Conservation (phyloP, 768 basidiomycete species). For the Solioccasus polychromus region DNA sequence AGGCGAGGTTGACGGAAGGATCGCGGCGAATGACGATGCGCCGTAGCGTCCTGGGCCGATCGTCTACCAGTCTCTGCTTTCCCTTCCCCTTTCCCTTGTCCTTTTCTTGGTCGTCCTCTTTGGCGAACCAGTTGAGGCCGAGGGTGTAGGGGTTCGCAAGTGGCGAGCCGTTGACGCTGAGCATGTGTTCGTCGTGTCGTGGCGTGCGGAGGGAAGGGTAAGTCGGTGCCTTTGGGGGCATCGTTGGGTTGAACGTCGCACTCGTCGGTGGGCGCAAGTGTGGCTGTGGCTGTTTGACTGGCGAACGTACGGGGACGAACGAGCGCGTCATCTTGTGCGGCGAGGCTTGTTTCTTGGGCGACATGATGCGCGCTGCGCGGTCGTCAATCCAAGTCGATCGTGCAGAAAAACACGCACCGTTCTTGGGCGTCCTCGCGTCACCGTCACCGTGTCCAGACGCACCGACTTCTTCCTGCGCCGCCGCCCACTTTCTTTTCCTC, state of each 20-base stretch:
- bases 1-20: conserved; percentile 43
- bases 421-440: conserved; percentile 48
- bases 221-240: conserved; percentile 42
- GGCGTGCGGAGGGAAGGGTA: conserved; percentile 59
- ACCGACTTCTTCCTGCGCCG: conserved; percentile 53
- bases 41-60: conserved; percentile 13
- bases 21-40: conserved; percentile 63
- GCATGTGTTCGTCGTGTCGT: conserved; percentile 71
- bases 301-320: conserved; percentile 42
- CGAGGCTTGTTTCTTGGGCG: conserved; percentile 56
- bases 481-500: conserved; percentile 77
- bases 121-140: conserved; percentile 57
- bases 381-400: too few species aligned
- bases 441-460: conserved; percentile 32
- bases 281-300: conserved; percentile 38
- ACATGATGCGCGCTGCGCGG: conserved; percentile 41
- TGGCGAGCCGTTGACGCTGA: conserved; percentile 81
- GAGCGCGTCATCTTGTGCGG: conserved; percentile 7
- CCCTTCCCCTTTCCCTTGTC: conserved; percentile 24
- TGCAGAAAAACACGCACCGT: too few species aligned
- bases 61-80: conserved; percentile 15
- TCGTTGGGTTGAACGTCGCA: conserved; percentile 68
- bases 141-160: conserved; percentile 75
- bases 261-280: conserved; percentile 52
- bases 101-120: conserved; percentile 28